phyloP scores from a whole-genome alignment of 345 rosid species.

The Ceriops tagal region DNA sequence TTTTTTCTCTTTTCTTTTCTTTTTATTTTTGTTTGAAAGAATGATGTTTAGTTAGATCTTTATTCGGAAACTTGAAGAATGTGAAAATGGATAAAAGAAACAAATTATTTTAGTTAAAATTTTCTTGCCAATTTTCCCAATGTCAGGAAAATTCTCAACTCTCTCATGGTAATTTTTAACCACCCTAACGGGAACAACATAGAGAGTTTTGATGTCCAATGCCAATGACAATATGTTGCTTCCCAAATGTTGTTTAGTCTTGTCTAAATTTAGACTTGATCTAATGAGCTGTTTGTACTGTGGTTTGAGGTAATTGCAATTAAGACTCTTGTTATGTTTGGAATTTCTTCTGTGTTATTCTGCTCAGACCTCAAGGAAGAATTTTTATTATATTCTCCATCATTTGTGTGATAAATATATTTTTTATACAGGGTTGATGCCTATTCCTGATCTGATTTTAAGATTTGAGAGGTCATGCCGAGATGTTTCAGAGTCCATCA shows the following conservation, averaged over 20 bases:
- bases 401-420: not conserved
- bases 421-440: constrained; percentile 65
- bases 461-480: constrained; percentile 81
- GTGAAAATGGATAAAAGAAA: too few relatives aligned
- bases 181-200: too few relatives aligned
- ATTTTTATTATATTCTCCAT: not conserved
- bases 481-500: constrained; percentile 71
- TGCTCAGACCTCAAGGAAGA: constrained; percentile 1
- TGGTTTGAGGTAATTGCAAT: not conserved
- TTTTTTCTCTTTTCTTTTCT: not conserved
- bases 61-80: too few relatives aligned
- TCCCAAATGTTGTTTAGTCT: too few relatives aligned
- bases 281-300: not conserved
- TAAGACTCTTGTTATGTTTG: not conserved
- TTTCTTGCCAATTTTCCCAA: too few relatives aligned
- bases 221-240: too few relatives aligned
- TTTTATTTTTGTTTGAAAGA: not conserved
- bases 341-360: not conserved
- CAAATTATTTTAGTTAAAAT: too few relatives aligned
- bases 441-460: constrained; percentile 76
- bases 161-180: too few relatives aligned
- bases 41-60: not conserved
- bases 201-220: too few relatives aligned
- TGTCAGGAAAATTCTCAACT: too few relatives aligned
- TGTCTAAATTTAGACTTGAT: too few relatives aligned